Percentiles rank a stretch among this genome's conserved stretches.
Conservation (phyloP, 2,329 filamentous ascomycete genomes). For the Aspergillus tamarii region DNA sequence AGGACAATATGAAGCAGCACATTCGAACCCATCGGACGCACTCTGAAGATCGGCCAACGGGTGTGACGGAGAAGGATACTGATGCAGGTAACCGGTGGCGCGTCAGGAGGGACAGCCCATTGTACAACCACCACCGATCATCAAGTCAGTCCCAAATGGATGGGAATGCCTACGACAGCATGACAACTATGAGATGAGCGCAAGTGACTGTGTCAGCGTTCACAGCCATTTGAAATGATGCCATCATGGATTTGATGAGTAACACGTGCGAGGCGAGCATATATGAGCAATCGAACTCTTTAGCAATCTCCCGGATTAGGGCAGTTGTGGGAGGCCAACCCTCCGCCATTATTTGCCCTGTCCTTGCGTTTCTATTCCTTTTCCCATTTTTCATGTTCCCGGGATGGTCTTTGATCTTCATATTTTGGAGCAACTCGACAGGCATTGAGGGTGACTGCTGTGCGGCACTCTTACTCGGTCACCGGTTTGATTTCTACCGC, state of each 20-base stretch:
- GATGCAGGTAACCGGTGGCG: slow-evolving; percentile 18
- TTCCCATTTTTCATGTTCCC: background rate
- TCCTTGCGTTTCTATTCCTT: slow-evolving; percentile 4
- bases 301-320: background rate
- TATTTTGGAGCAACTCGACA: background rate
- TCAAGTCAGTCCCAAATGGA: slow-evolving; percentile 19
- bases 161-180: slow-evolving; percentile 17
- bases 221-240: slow-evolving; percentile 14
- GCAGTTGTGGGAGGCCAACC: background rate
- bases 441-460: slow-evolving; percentile 17
- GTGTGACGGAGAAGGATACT: slow-evolving; percentile 17
- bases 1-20: slow-evolving; percentile 73
- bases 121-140: slow-evolving; percentile 23
- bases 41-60: slow-evolving; percentile 36
- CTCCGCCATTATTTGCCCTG: background rate
- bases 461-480: slow-evolving; percentile 13
- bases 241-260: slow-evolving; percentile 14
- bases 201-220: slow-evolving; percentile 15
- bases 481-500: slow-evolving; percentile 8
- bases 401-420: background rate
- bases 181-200: slow-evolving; percentile 13
- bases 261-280: background rate
- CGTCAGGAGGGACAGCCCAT: slow-evolving; percentile 13
- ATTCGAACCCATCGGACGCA: slow-evolving; percentile 60
- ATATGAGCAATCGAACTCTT: background rate